Evolutionary conservation across 2,329 filamentous ascomycete genomes (phyloP).

Genomic region (Aspergillus hortae): DNA sequence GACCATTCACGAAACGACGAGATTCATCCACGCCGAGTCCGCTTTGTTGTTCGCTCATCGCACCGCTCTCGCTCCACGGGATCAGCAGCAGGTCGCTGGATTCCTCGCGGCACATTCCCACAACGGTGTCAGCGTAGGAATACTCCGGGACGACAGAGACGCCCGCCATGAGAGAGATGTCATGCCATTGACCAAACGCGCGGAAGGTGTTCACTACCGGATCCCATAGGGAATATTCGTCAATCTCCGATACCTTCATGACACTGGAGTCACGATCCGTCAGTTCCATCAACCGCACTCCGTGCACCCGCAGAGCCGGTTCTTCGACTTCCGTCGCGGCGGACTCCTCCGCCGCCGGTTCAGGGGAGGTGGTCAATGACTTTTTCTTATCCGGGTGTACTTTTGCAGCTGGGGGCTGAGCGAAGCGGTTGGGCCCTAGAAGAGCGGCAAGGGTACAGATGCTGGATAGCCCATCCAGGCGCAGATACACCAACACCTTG

Average conservation of each 20-base stretch:
- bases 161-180: slow-evolving; percentile 76
- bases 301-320: slow-evolving; percentile 67
- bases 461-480: slow-evolving; percentile 78
- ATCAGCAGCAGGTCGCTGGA: slow-evolving; percentile 72
- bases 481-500: slow-evolving; percentile 73
- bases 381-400: slow-evolving; percentile 31
- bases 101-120: slow-evolving; percentile 66
- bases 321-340: slow-evolving; percentile 15
- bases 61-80: slow-evolving; percentile 84
- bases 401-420: slow-evolving; percentile 28
- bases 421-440: slow-evolving; percentile 56
- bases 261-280: slow-evolving; percentile 92
- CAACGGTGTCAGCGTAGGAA: slow-evolving; percentile 74
- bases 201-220: slow-evolving; percentile 89
- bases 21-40: slow-evolving; percentile 51
- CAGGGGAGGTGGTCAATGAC: slow-evolving; percentile 9
- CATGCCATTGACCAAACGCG: slow-evolving; percentile 79
- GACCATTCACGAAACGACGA: slow-evolving; percentile 55
- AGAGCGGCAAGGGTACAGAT: slow-evolving; percentile 79
- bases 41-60: slow-evolving; percentile 63
- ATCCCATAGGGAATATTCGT: slow-evolving; percentile 69
- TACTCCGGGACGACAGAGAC: slow-evolving; percentile 75
- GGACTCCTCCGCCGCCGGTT: slow-evolving; percentile 22
- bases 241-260: slow-evolving; percentile 84
- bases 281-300: slow-evolving; percentile 79